Evolutionary conservation across 148 eudicot species (phyloP).

Genomic region (Cornus controversa): DNA sequence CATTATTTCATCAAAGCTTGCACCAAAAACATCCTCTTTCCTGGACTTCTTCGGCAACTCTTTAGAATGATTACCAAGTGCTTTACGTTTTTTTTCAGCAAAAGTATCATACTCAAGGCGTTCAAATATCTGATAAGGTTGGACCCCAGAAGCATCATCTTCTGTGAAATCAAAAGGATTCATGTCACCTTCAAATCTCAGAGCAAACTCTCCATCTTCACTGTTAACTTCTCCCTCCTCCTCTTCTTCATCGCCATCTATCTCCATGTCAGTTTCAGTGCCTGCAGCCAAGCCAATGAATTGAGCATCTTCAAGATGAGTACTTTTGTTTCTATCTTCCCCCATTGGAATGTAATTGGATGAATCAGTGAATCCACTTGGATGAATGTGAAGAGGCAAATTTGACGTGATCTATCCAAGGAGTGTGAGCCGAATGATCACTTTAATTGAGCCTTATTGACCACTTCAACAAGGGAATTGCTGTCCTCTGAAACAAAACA

Average conservation of each 20-base stretch:
- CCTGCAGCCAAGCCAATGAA: neutral
- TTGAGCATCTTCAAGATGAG: neutral
- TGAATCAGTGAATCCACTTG: neutral
- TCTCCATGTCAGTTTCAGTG: neutral
- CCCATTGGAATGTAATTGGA: neutral
- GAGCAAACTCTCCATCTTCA: constrained; percentile 2
- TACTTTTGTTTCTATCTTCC: neutral
- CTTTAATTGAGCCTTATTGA: too few species aligned
- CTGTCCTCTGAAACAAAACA: too few species aligned
- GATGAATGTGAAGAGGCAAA: too few species aligned
- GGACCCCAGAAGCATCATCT: neutral
- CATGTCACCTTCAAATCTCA: constrained; percentile 10
- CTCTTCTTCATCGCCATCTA: neutral
- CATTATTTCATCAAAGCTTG: neutral
- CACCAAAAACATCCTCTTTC: neutral
- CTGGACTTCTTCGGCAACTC: neutral
- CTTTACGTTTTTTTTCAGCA: constrained; percentile 3
- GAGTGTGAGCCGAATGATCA: too few species aligned
- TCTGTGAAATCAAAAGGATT: constrained; percentile 7
- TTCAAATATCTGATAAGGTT: neutral
- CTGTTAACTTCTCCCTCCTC: neutral
- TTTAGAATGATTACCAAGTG: neutral
- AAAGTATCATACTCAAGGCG: neutral
- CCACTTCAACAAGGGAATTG: neutral
- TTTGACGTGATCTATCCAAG: too few species aligned